phyloP scores from a whole-genome alignment of 202 grass and related monocot species.

The Musa balbisiana region DNA sequence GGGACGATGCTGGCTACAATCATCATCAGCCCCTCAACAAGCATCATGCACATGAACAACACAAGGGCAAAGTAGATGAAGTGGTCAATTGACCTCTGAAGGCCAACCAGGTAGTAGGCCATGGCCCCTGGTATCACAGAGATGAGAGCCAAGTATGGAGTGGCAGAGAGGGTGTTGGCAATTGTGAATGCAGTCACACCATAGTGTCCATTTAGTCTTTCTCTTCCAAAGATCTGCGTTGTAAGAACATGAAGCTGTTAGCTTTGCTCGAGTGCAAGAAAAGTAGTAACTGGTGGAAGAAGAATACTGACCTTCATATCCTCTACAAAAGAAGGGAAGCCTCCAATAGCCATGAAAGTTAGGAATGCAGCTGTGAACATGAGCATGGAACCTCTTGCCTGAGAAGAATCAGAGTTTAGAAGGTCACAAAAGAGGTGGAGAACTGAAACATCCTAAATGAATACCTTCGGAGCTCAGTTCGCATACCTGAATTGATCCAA shows the following conservation, averaged over 20 bases:
- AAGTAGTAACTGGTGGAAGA: no score
- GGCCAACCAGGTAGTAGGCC: conserved; percentile 7
- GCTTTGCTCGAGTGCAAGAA: background rate
- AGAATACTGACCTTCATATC: conserved; percentile 14
- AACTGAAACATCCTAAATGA: no score
- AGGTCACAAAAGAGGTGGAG: background rate
- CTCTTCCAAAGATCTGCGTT: conserved; percentile 15
- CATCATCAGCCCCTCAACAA: conserved; percentile 17
- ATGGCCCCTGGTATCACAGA: background rate
- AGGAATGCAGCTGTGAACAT: conserved; percentile 12
- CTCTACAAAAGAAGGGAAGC: conserved; percentile 18
- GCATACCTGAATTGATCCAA: conserved; percentile 14
- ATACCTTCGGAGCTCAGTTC: background rate
- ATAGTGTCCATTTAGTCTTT: conserved; percentile 20
- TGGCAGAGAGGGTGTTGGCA: conserved; percentile 8
- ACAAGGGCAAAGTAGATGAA: background rate
- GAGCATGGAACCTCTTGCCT: conserved; percentile 15
- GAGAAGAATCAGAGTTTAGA: background rate
- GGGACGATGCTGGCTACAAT: conserved; percentile 13
- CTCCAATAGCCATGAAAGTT: conserved; percentile 20
- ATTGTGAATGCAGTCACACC: conserved; percentile 10
- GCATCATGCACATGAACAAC: conserved; percentile 20
- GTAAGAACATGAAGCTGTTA: background rate
- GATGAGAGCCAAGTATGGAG: conserved; percentile 10
- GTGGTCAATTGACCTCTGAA: background rate